Evolutionary conservation across 169 alveolate species (phyloP).

Genomic region (Perkinsus marinus): DNA sequence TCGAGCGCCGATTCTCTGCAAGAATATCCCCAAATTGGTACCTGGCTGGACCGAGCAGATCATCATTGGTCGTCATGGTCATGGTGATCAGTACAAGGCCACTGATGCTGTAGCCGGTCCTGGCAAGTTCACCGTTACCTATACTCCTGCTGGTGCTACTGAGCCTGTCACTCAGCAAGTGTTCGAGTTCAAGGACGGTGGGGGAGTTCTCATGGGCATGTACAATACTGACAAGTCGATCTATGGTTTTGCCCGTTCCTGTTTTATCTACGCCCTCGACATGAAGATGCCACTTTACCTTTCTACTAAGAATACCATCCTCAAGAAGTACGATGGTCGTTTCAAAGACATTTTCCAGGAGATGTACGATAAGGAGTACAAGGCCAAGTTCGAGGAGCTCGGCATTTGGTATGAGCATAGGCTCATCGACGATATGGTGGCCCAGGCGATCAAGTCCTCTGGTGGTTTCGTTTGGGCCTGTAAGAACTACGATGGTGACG

Average conservation of each 20-base stretch:
- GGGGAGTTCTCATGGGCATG: constrained; percentile 83
- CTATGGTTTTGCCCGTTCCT: constrained; percentile 71
- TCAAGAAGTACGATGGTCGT: constrained; percentile 82
- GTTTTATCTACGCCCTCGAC: constrained; percentile 72
- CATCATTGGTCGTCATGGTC: constrained; percentile 75
- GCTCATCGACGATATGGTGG: constrained; percentile 92
- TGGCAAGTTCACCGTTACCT: constrained; percentile 61
- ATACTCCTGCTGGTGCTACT: constrained; percentile 54
- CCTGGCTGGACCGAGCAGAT: constrained; percentile 71
- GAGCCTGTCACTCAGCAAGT: constrained; percentile 29
- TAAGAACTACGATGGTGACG: constrained; percentile 93
- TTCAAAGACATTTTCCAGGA: constrained; percentile 80
- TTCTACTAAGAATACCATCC: constrained; percentile 79
- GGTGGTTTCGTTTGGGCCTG: constrained; percentile 98
- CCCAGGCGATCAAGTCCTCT: constrained; percentile 71
- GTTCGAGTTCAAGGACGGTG: constrained; percentile 38
- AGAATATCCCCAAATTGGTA: constrained; percentile 69
- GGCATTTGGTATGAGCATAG: constrained; percentile 79
- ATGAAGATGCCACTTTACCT: constrained; percentile 72
- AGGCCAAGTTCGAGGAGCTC: constrained; percentile 53
- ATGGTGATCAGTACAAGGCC: constrained; percentile 78
- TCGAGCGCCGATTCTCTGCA: constrained; percentile 82
- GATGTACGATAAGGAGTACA: constrained; percentile 68
- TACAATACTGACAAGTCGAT: constrained; percentile 80
- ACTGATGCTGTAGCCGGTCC: constrained; percentile 56